Percentiles rank a stretch among this genome's conserved stretches.
Evolutionary conservation across 208 protist species (phyloP).

Genomic region (Acanthamoeba quina): DNA sequence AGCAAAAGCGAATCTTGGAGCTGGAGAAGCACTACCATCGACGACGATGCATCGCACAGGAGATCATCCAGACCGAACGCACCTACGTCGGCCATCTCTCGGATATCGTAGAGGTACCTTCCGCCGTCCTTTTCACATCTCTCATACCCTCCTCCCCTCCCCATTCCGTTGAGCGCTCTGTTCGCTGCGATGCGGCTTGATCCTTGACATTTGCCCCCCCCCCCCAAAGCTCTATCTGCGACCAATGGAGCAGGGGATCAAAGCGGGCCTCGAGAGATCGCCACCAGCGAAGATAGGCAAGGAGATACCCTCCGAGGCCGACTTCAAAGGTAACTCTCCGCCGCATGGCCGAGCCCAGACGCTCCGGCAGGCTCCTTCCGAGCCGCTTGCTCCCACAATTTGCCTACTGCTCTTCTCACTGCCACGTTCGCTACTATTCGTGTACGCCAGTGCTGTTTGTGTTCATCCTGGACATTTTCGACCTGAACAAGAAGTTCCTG

Average conservation of each 20-base stretch:
- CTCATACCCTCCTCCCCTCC: neutral
- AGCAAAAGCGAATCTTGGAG: neutral
- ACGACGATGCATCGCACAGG: neutral
- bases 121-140: neutral
- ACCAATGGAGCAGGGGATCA: neutral
- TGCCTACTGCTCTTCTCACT: neutral
- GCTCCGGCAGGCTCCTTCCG: too few relatives aligned
- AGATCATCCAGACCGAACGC: neutral
- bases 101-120: constrained; percentile 19
- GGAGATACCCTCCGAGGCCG: neutral
- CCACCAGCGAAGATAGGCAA: neutral
- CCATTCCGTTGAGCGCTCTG: too few relatives aligned
- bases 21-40: neutral
- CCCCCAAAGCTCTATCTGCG: neutral
- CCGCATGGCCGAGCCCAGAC: neutral
- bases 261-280: neutral
- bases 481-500: neutral
- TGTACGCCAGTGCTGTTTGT: neutral
- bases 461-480: neutral
- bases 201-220: too few relatives aligned
- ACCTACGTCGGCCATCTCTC: constrained; percentile 1
- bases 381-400: too few relatives aligned
- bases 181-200: too few relatives aligned
- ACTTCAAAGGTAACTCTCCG: neutral
- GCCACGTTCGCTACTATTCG: neutral